A percentile compares a stretch with the other conserved stretches of the same genome.
phyloP scores from a whole-genome alignment of 1,284 basidiomycete species.

The Ceratobasidium sp. region DNA sequence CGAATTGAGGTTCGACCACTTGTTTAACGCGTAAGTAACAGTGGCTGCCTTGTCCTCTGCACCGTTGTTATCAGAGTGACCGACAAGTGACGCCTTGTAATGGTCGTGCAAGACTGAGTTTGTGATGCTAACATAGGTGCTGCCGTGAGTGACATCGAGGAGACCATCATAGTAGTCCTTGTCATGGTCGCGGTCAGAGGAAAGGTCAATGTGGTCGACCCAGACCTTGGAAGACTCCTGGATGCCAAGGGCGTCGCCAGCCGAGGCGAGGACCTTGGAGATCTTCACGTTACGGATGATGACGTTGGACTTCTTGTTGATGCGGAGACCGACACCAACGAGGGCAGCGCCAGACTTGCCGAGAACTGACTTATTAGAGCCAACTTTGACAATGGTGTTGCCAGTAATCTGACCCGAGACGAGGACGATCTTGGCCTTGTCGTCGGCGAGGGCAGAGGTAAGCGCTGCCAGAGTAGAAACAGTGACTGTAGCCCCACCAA shows the following conservation, averaged over 20 bases:
- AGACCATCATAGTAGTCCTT: conserved; percentile 47
- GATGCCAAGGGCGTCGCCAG: conserved; percentile 56
- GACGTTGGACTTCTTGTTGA: conserved; percentile 54
- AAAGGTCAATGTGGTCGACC: conserved; percentile 57
- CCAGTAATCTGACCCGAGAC: conserved; percentile 56
- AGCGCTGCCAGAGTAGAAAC: conserved; percentile 55
- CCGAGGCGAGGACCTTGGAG: conserved; percentile 55
- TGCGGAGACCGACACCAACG: conserved; percentile 54
- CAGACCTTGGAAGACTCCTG: conserved; percentile 56
- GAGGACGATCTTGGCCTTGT: conserved; percentile 56
- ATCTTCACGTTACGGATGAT: conserved; percentile 60
- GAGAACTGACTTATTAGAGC: conserved; percentile 55
- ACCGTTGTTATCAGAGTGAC: conserved; percentile 55
- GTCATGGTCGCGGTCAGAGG: conserved; percentile 53
- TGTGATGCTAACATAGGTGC: conserved; percentile 54
- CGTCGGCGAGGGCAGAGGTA: conserved; percentile 54
- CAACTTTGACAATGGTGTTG: conserved; percentile 53
- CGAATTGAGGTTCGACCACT: conserved; percentile 45
- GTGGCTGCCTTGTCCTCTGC: conserved; percentile 44
- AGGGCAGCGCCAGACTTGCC: conserved; percentile 49
- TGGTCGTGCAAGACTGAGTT: conserved; percentile 53
- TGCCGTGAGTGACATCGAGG: conserved; percentile 49
- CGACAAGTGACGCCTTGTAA: conserved; percentile 55
- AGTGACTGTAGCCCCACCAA: conserved; percentile 47
- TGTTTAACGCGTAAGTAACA: conserved; percentile 24